Conservation (phyloP, 2,329 filamentous ascomycete genomes). For the Aureobasidium pullulans region DNA sequence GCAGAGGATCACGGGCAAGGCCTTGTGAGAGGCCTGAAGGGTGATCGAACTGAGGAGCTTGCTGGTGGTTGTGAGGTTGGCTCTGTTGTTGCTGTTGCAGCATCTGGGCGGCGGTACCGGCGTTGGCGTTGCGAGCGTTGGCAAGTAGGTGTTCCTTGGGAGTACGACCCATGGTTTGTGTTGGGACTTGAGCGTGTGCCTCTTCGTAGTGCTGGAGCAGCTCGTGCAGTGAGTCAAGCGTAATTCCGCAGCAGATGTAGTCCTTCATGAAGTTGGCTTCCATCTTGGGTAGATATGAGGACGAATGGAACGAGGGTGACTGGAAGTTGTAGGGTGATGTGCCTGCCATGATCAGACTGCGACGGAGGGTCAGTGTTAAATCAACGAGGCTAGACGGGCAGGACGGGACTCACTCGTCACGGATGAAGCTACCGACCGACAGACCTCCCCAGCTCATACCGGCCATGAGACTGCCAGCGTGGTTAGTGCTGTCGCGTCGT, state of each 20-base stretch:
- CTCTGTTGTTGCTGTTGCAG: slow-evolving; percentile 15
- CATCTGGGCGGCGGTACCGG: slow-evolving; percentile 15
- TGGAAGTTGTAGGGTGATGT: slow-evolving; percentile 84
- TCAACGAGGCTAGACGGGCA: background rate
- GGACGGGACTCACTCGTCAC: slow-evolving; percentile 76
- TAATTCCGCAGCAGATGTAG: slow-evolving; percentile 89
- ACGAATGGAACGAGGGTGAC: slow-evolving; percentile 93
- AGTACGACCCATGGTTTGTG: slow-evolving; percentile 32
- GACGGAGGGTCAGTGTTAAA: slow-evolving; percentile 10
- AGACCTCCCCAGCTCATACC: slow-evolving; percentile 97
- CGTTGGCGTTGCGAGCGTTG: slow-evolving; percentile 15
- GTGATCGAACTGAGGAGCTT: slow-evolving; percentile 13
- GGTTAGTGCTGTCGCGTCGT: slow-evolving; percentile 49
- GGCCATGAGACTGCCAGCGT: slow-evolving; percentile 53
- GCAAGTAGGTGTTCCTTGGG: slow-evolving; percentile 26
- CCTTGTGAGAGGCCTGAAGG: slow-evolving; percentile 16
- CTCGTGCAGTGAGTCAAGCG: slow-evolving; percentile 85
- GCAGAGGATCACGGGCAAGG: slow-evolving; percentile 13
- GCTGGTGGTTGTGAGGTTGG: slow-evolving; percentile 7
- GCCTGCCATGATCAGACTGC: slow-evolving; percentile 87
- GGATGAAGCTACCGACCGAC: slow-evolving; percentile 92
- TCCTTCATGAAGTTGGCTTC: slow-evolving; percentile 98
- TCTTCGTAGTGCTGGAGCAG: slow-evolving; percentile 96
- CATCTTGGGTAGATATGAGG: slow-evolving; percentile 90
- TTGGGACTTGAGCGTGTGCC: slow-evolving; percentile 62